These are phyloP conservation scores for Arabidopsis suecica DNA, from an alignment of 345 rosid genomes.

Conservation along the genomic window DNA sequence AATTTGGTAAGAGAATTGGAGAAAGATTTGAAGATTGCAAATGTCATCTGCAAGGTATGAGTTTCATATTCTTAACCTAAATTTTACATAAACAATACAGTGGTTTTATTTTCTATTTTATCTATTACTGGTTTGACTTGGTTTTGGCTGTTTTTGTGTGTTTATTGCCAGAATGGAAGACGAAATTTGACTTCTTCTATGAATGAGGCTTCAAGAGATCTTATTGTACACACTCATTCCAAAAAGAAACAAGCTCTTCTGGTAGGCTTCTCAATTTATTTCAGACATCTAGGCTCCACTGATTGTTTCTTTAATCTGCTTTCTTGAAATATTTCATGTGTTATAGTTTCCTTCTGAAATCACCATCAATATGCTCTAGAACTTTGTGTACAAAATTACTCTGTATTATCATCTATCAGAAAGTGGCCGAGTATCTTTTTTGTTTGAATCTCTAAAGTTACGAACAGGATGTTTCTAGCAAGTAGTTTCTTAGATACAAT, in stretches of 20 bases:
- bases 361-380: background rate
- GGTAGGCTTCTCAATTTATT: conserved; percentile 54
- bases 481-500: conserved; percentile 8
- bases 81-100: background rate
- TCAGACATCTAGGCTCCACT: conserved; percentile 12
- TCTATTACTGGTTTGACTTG: conserved; percentile 37
- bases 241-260: conserved; percentile 93
- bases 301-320: conserved; percentile 18
- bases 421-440: background rate
- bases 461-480: conserved; percentile 1
- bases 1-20: conserved; percentile 96
- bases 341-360: conserved; percentile 7
- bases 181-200: conserved; percentile 88
- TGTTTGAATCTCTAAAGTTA: background rate
- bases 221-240: conserved; percentile 85
- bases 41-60: conserved; percentile 92
- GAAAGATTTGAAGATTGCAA: conserved; percentile 95
- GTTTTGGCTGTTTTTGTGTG: conserved; percentile 31
- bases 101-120: conserved; percentile 21
- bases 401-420: conserved; percentile 19
- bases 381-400: conserved; percentile 11
- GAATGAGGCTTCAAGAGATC: conserved; percentile 99
- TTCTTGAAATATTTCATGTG: background rate
- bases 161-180: conserved; percentile 83
- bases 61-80: conserved; percentile 17